Percentiles rank a stretch among this genome's conserved stretches.
Conservation (phyloP, 768 basidiomycete genomes). For the Tremella fuciformis region DNA sequence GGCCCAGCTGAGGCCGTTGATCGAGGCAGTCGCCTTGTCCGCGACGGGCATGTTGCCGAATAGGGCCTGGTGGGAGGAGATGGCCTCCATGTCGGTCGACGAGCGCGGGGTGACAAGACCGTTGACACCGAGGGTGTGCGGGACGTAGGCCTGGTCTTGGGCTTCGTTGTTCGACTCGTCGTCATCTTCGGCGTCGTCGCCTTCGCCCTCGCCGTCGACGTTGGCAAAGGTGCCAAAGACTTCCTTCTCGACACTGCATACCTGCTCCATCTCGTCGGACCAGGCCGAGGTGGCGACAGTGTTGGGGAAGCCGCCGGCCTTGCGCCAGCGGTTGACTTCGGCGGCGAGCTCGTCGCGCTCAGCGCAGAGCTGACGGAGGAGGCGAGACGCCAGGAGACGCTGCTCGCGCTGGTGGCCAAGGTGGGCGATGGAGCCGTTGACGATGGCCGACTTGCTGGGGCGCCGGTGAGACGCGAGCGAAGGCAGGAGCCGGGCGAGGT, state of each 20-base stretch:
- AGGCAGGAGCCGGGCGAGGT: constrained; percentile 81
- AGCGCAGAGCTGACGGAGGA: constrained; percentile 71
- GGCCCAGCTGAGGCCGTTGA: constrained; percentile 33
- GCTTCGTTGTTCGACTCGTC: constrained; percentile 15
- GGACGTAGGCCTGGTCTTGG: constrained; percentile 5
- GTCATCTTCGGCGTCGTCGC: constrained; percentile 31
- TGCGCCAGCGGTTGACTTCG: constrained; percentile 93
- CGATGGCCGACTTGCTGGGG: constrained; percentile 93
- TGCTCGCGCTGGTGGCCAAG: constrained; percentile 70
- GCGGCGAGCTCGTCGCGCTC: constrained; percentile 83
- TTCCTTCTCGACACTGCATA: constrained; percentile 47
- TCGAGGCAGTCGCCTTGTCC: not conserved
- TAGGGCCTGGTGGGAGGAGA: constrained; percentile 13
- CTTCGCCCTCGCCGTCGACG: constrained; percentile 39
- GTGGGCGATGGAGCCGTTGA: constrained; percentile 87
- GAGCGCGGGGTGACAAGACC: constrained; percentile 35
- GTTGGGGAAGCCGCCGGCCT: constrained; percentile 63
- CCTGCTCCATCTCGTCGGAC: constrained; percentile 46
- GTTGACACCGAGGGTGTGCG: constrained; percentile 10
- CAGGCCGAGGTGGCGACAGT: constrained; percentile 29
- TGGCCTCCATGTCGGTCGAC: constrained; percentile 28
- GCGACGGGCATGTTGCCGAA: constrained; percentile 11
- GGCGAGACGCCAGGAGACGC: constrained; percentile 73
- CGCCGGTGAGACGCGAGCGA: constrained; percentile 86
- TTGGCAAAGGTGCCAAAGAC: constrained; percentile 45